Evolutionary conservation across 164 flowering plant genomes (phyloP).

Genomic region (Magnolia sinica): DNA sequence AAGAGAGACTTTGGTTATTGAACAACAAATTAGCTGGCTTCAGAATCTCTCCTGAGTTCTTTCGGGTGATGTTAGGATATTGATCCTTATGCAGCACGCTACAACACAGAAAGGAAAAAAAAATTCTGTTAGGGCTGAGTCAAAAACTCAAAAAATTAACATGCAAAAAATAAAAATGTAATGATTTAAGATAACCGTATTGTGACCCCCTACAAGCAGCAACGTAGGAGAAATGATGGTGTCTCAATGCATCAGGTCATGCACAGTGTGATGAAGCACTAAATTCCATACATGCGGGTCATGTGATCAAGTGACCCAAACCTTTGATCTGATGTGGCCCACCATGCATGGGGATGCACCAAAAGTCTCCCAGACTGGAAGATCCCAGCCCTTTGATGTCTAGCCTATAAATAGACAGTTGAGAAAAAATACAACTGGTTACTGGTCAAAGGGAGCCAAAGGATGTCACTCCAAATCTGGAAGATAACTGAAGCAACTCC

Average conservation of each 20-base stretch:
- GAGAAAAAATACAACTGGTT: not conserved
- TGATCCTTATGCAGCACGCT: conserved; percentile 52
- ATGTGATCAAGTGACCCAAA: not conserved
- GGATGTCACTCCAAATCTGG: not conserved
- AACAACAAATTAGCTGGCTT: conserved; percentile 41
- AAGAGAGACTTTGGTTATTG: conserved; percentile 35
- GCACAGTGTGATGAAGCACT: not conserved
- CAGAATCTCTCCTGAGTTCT: conserved; percentile 36
- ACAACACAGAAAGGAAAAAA: conserved; percentile 21
- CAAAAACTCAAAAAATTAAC: not conserved
- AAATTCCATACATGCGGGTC: not conserved
- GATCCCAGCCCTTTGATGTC: not conserved
- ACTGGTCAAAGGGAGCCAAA: not conserved
- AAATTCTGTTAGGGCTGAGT: not conserved
- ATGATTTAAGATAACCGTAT: not conserved
- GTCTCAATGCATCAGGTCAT: not conserved
- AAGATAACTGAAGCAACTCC: not conserved
- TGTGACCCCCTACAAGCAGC: not conserved
- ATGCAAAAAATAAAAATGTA: not conserved
- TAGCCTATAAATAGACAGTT: not conserved
- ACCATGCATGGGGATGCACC: not conserved
- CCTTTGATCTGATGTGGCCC: not conserved
- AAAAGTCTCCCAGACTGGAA: not conserved
- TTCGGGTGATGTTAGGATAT: conserved; percentile 24
- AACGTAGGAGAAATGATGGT: not conserved